These are phyloP conservation scores for Cucurbita ficifolia DNA, from an alignment of 306 rosid genomes.

Conservation along the genomic window DNA sequence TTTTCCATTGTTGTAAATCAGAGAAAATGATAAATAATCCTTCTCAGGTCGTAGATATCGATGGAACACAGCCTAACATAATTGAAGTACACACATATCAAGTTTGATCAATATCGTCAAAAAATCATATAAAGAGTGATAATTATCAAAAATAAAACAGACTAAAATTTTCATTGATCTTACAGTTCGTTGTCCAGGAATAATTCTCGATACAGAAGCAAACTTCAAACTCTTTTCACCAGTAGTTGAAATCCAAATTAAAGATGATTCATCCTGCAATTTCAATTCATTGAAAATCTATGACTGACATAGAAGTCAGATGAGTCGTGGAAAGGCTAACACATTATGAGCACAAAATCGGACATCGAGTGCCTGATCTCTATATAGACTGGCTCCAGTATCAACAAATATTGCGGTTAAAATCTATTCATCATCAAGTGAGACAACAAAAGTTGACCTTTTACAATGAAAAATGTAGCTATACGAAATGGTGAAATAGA, in stretches of 20 bases:
- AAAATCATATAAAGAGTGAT: not conserved
- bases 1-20: constrained; percentile 30
- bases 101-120: not conserved
- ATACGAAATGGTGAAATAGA: not conserved
- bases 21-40: constrained; percentile 19
- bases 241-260: constrained; percentile 82
- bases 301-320: not conserved
- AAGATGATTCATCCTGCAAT: constrained; percentile 70
- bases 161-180: constrained; percentile 4
- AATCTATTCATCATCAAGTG: not conserved
- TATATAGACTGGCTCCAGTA: not conserved
- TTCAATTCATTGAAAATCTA: not conserved
- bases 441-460: not conserved
- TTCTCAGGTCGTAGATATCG: constrained; percentile 19
- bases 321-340: constrained; percentile 2
- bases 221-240: constrained; percentile 78
- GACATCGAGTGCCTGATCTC: constrained; percentile 4
- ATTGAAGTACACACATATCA: constrained; percentile 5
- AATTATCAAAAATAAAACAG: not conserved
- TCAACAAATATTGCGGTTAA: not conserved
- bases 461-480: not conserved
- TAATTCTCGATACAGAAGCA: constrained; percentile 67
- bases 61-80: constrained; percentile 18
- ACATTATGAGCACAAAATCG: constrained; percentile 6
- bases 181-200: constrained; percentile 90